These are phyloP conservation scores for Penicillium olsonii DNA, from an alignment of 2,329 filamentous ascomycete species.

Conservation along the genomic window DNA sequence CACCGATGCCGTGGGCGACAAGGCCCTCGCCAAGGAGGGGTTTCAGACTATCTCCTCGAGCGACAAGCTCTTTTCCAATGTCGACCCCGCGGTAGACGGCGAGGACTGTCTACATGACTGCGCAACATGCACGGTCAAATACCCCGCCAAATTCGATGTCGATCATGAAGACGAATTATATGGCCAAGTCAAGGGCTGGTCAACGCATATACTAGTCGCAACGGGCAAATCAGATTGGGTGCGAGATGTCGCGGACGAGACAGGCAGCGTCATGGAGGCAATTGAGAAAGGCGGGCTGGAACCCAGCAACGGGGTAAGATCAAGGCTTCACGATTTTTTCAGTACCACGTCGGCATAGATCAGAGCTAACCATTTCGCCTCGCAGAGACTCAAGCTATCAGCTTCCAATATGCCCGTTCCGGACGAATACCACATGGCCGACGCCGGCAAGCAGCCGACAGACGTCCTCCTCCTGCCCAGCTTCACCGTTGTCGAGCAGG, in stretches of 20 bases:
- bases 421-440: constrained; percentile 58
- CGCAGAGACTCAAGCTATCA: constrained; percentile 80
- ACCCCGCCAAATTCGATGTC: constrained; percentile 72
- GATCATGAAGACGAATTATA: constrained; percentile 79
- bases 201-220: constrained; percentile 84
- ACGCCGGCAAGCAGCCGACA: constrained; percentile 65
- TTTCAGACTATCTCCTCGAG: constrained; percentile 52
- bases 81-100: constrained; percentile 75
- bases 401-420: constrained; percentile 89
- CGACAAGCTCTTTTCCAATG: constrained; percentile 69
- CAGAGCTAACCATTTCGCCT: constrained; percentile 10
- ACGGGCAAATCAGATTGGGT: constrained; percentile 98
- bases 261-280: constrained; percentile 80
- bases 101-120: constrained; percentile 90
- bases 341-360: neutral
- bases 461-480: constrained; percentile 81
- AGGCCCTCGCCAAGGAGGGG: constrained; percentile 32
- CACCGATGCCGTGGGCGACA: constrained; percentile 25
- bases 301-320: constrained; percentile 45
- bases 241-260: constrained; percentile 82
- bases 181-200: constrained; percentile 82
- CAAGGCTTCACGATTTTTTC: neutral
- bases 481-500: constrained; percentile 80
- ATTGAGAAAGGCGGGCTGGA: constrained; percentile 53
- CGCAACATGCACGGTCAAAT: constrained; percentile 73